phyloP scores from a whole-genome alignment of 176 grass and related monocot genomes.

The Secale cereale region DNA sequence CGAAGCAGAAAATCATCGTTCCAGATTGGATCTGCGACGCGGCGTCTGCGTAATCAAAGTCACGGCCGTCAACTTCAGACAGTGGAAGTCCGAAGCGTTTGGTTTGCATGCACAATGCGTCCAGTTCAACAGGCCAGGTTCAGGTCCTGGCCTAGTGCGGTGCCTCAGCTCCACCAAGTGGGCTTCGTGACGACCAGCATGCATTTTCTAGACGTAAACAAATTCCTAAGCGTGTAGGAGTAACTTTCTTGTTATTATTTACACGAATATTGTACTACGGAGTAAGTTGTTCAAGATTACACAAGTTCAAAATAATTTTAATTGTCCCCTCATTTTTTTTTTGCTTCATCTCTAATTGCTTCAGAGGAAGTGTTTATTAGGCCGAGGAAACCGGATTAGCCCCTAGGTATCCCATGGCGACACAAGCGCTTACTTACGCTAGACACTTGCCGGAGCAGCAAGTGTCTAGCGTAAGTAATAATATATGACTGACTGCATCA shows the following conservation, averaged over 20 bases:
- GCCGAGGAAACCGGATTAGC: too few species aligned
- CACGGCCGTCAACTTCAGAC: background rate
- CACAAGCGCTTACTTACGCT: too few species aligned
- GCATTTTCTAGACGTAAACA: background rate
- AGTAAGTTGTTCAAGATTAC: background rate
- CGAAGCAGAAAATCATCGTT: background rate
- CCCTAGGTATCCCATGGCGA: too few species aligned
- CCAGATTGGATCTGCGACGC: background rate
- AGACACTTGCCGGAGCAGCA: too few species aligned
- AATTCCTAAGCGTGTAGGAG: background rate
- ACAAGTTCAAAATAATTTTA: too few species aligned
- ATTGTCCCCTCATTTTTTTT: too few species aligned
- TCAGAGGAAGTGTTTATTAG: too few species aligned
- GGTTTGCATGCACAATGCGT: background rate
- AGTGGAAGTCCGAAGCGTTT: background rate
- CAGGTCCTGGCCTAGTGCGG: background rate
- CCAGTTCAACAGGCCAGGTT: background rate
- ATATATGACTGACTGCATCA: too few species aligned
- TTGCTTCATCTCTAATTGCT: too few species aligned
- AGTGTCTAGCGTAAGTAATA: too few species aligned
- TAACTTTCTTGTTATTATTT: background rate
- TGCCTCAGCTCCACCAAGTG: background rate
- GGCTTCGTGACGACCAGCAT: too few species aligned
- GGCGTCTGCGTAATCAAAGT: background rate
- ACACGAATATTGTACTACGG: background rate